A percentile compares a stretch with the other conserved stretches of the same genome.
Conservation (phyloP, 1,284 basidiomycete species). For the Microbotryum intermedium region DNA sequence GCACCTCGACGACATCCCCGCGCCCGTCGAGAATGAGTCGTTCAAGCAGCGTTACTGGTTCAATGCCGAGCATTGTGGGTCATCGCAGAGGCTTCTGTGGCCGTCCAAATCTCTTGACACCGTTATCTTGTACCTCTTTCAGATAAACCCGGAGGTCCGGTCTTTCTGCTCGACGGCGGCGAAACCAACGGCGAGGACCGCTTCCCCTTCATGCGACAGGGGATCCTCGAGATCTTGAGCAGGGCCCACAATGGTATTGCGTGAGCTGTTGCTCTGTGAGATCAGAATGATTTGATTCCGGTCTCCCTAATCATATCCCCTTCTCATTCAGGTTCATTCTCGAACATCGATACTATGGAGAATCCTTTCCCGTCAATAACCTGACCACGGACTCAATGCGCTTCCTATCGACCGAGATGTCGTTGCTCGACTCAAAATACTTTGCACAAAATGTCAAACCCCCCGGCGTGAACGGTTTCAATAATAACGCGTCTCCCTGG, state of each 20-base stretch:
- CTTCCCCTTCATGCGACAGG: slow-evolving; percentile 41
- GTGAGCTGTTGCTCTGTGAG: not conserved
- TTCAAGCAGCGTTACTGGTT: slow-evolving; percentile 55
- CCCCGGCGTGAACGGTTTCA: slow-evolving; percentile 56
- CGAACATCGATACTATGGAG: slow-evolving; percentile 82
- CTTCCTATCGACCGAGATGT: slow-evolving; percentile 80
- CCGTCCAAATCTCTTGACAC: not conserved
- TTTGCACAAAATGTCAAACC: slow-evolving; percentile 79
- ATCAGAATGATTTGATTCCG: not conserved
- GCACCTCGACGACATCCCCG: slow-evolving; percentile 9
- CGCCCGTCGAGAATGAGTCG: slow-evolving; percentile 6
- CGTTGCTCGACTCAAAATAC: slow-evolving; percentile 82
- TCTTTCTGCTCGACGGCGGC: slow-evolving; percentile 39
- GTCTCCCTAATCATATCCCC: not conserved
- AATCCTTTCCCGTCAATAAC: slow-evolving; percentile 67
- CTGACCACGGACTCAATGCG: slow-evolving; percentile 55
- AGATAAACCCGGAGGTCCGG: slow-evolving; percentile 55
- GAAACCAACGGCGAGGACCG: slow-evolving; percentile 36
- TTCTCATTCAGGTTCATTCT: slow-evolving; percentile 54
- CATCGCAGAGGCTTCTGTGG: not conserved
- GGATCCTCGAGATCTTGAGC: slow-evolving; percentile 75
- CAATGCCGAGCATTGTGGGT: slow-evolving; percentile 58
- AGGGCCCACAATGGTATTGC: slow-evolving; percentile 70
- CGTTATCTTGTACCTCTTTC: slow-evolving; percentile 68
- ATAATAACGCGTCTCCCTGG: slow-evolving; percentile 61